phyloP scores from a whole-genome alignment of 2,329 filamentous ascomycete species.

The Alternaria sp. region DNA sequence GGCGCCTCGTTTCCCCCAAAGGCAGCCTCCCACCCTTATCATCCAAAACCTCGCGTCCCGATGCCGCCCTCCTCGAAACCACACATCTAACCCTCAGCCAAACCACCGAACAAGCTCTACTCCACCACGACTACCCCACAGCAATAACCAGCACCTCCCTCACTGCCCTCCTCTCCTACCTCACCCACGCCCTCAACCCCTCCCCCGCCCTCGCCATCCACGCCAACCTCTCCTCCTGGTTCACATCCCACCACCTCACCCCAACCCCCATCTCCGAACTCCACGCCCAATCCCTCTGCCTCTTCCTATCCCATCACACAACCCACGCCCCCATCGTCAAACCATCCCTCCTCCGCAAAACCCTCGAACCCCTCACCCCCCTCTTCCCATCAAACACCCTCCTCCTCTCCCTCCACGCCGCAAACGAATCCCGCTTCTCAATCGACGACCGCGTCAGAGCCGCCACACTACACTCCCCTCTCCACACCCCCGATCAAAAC shows the following conservation, averaged over 20 bases:
- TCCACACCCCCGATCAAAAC: slow-evolving; percentile 41
- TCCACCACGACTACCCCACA: slow-evolving; percentile 49
- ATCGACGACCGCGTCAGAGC: slow-evolving; percentile 80
- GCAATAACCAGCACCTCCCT: slow-evolving; percentile 68
- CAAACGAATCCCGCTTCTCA: slow-evolving; percentile 74
- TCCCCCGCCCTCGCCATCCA: slow-evolving; percentile 53
- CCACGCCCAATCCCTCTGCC: slow-evolving; percentile 72
- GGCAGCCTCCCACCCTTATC: slow-evolving; percentile 20
- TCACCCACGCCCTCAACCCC: slow-evolving; percentile 57
- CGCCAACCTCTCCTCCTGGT: slow-evolving; percentile 30
- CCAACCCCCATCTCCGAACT: slow-evolving; percentile 62
- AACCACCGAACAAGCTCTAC: slow-evolving; percentile 64
- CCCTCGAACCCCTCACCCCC: slow-evolving; percentile 67
- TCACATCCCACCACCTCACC: slow-evolving; percentile 34
- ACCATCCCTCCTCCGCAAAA: slow-evolving; percentile 69
- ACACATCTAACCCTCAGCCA: slow-evolving; percentile 25
- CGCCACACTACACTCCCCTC: slow-evolving; percentile 60
- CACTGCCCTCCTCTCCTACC: slow-evolving; percentile 71
- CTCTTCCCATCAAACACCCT: slow-evolving; percentile 79
- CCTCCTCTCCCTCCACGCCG: slow-evolving; percentile 76
- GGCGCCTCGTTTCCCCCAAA: slow-evolving; percentile 45
- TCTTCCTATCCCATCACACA: slow-evolving; percentile 72
- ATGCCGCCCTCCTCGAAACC: slow-evolving; percentile 26
- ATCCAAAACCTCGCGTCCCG: slow-evolving; percentile 14
- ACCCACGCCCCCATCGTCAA: slow-evolving; percentile 70